Conservation (phyloP, 176 grass and related monocot genomes). For the Elymus sibiricus region DNA sequence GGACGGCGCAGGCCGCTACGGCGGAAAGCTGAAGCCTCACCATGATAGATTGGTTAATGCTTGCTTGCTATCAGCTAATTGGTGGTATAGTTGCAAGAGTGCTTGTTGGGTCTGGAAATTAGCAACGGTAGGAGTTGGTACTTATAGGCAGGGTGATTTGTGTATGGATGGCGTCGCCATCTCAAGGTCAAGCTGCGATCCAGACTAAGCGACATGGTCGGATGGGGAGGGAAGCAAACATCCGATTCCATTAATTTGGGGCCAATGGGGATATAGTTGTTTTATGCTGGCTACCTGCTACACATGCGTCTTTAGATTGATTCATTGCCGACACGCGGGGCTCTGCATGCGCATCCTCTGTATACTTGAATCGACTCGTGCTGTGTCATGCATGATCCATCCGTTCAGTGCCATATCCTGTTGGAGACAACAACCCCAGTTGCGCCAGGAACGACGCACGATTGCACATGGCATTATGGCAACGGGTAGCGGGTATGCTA, state of each 20-base stretch:
- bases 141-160: background rate
- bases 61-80: background rate
- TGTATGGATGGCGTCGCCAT: background rate
- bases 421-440: background rate
- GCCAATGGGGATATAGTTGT: background rate
- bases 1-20: conserved; percentile 7
- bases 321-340: no score
- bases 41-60: background rate
- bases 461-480: background rate
- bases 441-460: background rate
- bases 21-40: conserved; percentile 12
- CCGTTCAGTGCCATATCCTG: no score
- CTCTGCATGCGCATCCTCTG: no score
- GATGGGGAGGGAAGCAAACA: background rate
- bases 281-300: conserved; percentile 20
- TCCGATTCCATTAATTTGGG: background rate
- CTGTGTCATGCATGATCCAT: background rate
- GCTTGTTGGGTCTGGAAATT: background rate
- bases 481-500: no score
- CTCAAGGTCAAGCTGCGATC: background rate
- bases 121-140: background rate
- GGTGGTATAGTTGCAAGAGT: background rate
- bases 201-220: background rate
- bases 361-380: no score
- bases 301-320: background rate